Evolutionary conservation across 805 yeast genomes (phyloP), one percentile per base, ranked within the genome.

Genomic region (Monosporozyma yasuniensis): DNA sequence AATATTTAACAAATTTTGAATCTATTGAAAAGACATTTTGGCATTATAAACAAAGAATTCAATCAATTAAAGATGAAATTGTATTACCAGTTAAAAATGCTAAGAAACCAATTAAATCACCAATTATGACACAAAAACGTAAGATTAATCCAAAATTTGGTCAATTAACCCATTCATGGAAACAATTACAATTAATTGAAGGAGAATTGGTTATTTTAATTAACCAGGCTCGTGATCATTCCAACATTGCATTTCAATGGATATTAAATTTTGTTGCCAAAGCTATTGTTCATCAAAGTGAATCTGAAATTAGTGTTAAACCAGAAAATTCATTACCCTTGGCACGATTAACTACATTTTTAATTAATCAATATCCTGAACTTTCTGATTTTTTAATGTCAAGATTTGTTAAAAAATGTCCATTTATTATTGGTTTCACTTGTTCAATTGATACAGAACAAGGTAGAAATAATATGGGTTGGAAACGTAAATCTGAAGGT

Each of bases 101-200:
- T 18, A 73, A 82, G 56, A 75, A 77, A 25, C 76, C 71, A 28
- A 60, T 77, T 35, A 83, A 82, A 57, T 78, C 76, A 45, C 61
- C 65, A n/a, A 74, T 81, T 34, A 73, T 76, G 18, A 74, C 75
- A n/a, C 75, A 80, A 49, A 84, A 83, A 61, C 72, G 96, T 46
- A 80, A 82, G 58, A 79, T 93, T 56, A 87, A 87, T 61, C 93
- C 96, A 5, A 85, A 84, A 61, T 81, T 93, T 56, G 98, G 99
- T 11, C 98, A 93, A 68, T 72, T 93, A 52, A 88, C 96, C 1
- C 83, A 81, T 60, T 81, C 89, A 48, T 67, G 62, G 48, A 44
- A 65, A 2, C 96, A 93, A 61, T 70, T 89, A 42, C 61, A 64
- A 1, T 65, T 67, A 16, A 73, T 86, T 42, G 70, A 75, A 1